Base-by-base conservation (phyloP, 2,329 filamentous ascomycete genomes). In the Diaporthe humulicola region DNA sequence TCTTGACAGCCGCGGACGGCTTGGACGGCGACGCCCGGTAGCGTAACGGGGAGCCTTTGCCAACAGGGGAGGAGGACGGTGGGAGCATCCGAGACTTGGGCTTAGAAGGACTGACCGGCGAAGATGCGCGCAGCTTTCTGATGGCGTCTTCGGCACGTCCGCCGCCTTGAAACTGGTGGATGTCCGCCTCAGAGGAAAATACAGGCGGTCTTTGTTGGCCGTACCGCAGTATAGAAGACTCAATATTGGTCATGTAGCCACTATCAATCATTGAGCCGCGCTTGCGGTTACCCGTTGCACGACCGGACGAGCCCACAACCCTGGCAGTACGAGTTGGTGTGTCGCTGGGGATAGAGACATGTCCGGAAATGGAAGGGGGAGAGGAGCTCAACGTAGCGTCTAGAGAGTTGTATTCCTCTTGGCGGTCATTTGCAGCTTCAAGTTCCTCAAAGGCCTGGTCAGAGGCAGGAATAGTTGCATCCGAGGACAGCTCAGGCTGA, bases 241-340 rank as follows among this genome's bases (percentile, higher is more conserved):
- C 96, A 25, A 98, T 89, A 0, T 96, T 98, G 1, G 97, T 98
- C 82, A 98, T 98, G 84, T 98, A 99, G 54, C 97, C 97, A 82
- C 96, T 98, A 84, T 99, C 97, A 66, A 74, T 70, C 87, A 97
- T 93, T 17, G 93, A 93, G 40, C 90, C 90, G 79, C 94, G 91
- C 83, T 95, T 96, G 78, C 94, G 93, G 85, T 94, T 95, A 78
- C 75, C 75, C 40, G 75, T 66, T 61, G 73, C 70, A 52, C 75
- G 73, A 70, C 73, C 73, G 25, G 73, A 94, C 28, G 92, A 92
- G 52, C 88, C 86, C 33, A 66, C 61, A n/a, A 45, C 56, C 42
- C 75, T 64, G 25, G 28, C 61, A 48, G 60, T n/a, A 25, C 93
- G 92, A 42, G 95, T 95, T 25, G 96, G 95, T 9, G 96, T 97